Conservation (phyloP, 345 rosid genomes). For the Eutrema yunnanense region DNA sequence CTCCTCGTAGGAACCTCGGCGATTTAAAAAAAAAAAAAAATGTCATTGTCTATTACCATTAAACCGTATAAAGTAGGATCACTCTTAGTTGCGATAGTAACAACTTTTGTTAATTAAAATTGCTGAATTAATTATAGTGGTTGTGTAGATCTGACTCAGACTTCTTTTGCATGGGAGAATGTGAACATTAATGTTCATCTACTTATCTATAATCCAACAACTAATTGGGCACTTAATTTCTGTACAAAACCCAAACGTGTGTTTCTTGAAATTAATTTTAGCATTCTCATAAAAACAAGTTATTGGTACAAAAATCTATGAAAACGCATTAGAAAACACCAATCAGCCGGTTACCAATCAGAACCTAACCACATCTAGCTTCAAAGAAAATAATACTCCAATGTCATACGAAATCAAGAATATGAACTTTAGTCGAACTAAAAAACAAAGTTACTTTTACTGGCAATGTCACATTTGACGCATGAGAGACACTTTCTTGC, state of each 20-base stretch:
- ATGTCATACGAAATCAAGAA: not conserved
- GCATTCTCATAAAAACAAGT: not conserved
- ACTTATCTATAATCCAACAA: slow-evolving; percentile 8
- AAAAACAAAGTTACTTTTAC: slow-evolving; percentile 4
- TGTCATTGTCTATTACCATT: not conserved
- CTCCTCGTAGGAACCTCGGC: too few species aligned
- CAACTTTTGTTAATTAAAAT: not conserved
- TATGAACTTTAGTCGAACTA: not conserved
- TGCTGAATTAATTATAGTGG: not conserved
- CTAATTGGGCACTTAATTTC: not conserved
- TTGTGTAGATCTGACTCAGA: not conserved
- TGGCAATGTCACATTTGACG: slow-evolving; percentile 19
- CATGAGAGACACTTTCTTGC: slow-evolving; percentile 26
- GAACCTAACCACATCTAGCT: not conserved
- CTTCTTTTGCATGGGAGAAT: not conserved
- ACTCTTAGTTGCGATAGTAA: not conserved
- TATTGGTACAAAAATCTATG: not conserved
- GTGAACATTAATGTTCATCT: slow-evolving; percentile 5
- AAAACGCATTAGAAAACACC: not conserved
- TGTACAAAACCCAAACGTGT: not conserved
- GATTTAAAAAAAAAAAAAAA: too few species aligned
- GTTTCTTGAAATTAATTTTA: not conserved
- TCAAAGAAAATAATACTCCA: not conserved
- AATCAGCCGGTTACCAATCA: not conserved
- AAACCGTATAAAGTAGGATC: not conserved